phyloP scores from a whole-genome alignment of 139 green algal species.

The Coelastrella sp. region DNA sequence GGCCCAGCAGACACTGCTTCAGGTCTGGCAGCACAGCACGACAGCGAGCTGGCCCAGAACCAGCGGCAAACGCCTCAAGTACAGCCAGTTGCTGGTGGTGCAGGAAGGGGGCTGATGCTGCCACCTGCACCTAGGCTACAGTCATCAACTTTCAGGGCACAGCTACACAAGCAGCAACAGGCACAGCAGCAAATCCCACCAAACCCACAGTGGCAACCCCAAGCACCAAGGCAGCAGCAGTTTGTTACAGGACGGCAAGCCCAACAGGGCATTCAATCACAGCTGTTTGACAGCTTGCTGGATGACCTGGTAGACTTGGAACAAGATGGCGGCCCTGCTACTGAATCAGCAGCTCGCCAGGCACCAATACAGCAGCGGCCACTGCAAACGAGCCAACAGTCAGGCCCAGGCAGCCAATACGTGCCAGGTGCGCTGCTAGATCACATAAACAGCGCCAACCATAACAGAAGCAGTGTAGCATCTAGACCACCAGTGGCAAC shows the following conservation, averaged over 20 bases:
- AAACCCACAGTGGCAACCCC: background rate
- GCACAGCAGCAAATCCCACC: background rate
- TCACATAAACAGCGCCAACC: too few species aligned
- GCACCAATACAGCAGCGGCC: background rate
- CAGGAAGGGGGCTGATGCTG: background rate
- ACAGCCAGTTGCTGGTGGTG: background rate
- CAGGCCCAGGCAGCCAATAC: too few species aligned
- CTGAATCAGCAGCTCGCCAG: background rate
- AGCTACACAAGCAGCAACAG: constrained; percentile 3
- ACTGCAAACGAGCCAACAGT: background rate
- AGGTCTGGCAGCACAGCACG: too few species aligned
- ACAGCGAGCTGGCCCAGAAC: too few species aligned
- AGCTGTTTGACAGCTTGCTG: background rate
- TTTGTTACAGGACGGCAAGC: too few species aligned
- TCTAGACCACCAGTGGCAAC: too few species aligned
- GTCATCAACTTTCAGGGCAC: background rate
- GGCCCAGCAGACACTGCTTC: background rate
- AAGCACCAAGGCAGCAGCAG: too few species aligned
- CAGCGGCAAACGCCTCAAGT: background rate
- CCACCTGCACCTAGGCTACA: constrained; percentile 17
- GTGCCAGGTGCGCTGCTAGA: too few species aligned
- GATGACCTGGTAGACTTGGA: background rate
- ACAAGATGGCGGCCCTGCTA: background rate
- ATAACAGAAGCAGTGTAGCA: too few species aligned
- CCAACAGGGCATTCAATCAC: too few species aligned